Evolutionary conservation across 1,284 basidiomycete genomes (phyloP).

Genomic region (Apiotrichum brassicae): DNA sequence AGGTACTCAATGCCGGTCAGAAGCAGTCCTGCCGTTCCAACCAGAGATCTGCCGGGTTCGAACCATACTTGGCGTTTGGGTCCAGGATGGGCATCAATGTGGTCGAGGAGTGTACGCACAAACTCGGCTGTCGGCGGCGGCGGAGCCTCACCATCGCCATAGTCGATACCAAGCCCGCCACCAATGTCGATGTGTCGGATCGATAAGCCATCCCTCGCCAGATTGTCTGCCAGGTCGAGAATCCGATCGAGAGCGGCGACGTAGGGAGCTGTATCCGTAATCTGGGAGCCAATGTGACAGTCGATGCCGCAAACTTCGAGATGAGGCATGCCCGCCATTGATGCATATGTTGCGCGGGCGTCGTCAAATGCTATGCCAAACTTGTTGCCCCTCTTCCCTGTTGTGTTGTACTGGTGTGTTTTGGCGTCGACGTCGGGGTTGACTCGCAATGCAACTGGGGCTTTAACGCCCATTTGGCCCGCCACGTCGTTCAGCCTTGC

Average conservation of each 20-base stretch:
- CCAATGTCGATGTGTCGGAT: conserved; percentile 11
- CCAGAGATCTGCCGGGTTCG: conserved; percentile 8
- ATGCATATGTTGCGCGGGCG: conserved; percentile 2
- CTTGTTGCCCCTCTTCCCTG: conserved; percentile 11
- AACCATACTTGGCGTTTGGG: conserved; percentile 7
- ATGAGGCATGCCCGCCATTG: not conserved
- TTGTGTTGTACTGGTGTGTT: conserved; percentile 9
- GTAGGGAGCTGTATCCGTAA: conserved; percentile 5
- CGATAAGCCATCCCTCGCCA: conserved; percentile 4
- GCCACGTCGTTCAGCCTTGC: conserved; percentile 4
- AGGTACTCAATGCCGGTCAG: conserved; percentile 8
- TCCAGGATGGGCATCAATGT: not conserved
- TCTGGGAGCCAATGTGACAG: conserved; percentile 13
- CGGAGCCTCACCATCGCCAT: conserved; percentile 3
- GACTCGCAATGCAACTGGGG: conserved; percentile 3
- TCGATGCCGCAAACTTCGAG: conserved; percentile 4
- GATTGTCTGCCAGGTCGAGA: conserved; percentile 4
- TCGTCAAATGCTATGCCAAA: conserved; percentile 5
- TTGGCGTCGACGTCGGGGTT: conserved; percentile 12
- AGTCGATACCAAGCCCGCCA: conserved; percentile 12
- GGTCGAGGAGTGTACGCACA: conserved; percentile 3
- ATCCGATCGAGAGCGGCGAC: conserved; percentile 5
- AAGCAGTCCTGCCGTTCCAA: conserved; percentile 9
- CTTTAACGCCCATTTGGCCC: not conserved
- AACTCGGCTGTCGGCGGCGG: conserved; percentile 1